Evolutionary conservation across 2,329 filamentous ascomycete species (phyloP).

Genomic region (Penicillium sclerotiorum): DNA sequence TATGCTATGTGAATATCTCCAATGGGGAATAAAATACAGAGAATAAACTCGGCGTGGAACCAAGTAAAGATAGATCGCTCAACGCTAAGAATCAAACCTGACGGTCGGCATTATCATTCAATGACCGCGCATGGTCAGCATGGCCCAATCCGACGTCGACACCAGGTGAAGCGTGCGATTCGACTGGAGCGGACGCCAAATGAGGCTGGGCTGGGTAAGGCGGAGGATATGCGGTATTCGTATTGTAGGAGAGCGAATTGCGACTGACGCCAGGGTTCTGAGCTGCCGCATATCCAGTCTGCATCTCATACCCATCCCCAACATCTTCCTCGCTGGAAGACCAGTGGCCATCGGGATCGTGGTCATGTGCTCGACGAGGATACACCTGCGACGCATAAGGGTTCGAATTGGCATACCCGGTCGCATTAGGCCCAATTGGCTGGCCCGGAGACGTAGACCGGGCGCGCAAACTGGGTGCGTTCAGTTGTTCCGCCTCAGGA

Average conservation of each 20-base stretch:
- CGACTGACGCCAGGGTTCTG: constrained; percentile 25
- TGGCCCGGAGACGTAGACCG: constrained; percentile 7
- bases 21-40: too few relatives aligned
- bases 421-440: constrained; percentile 7
- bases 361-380: constrained; percentile 32
- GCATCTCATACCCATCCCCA: constrained; percentile 41
- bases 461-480: constrained; percentile 1
- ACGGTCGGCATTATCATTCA: constrained; percentile 23
- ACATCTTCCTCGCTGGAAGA: constrained; percentile 43
- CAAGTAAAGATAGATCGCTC: neutral
- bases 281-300: constrained; percentile 29
- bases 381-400: constrained; percentile 30
- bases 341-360: constrained; percentile 33
- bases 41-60: neutral
- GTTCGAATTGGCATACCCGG: constrained; percentile 25
- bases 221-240: constrained; percentile 32
- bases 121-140: constrained; percentile 16
- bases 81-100: constrained; percentile 12
- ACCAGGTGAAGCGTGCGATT: constrained; percentile 12
- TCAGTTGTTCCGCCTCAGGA: constrained; percentile 31
- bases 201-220: constrained; percentile 31
- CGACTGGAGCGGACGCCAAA: constrained; percentile 7
- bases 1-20: too few relatives aligned
- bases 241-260: constrained; percentile 26
- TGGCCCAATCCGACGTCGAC: constrained; percentile 13